Percentiles rank a stretch among this genome's conserved stretches.
Evolutionary conservation across 116 monocot genomes (phyloP).

Genomic region (Posidonia oceanica): DNA sequence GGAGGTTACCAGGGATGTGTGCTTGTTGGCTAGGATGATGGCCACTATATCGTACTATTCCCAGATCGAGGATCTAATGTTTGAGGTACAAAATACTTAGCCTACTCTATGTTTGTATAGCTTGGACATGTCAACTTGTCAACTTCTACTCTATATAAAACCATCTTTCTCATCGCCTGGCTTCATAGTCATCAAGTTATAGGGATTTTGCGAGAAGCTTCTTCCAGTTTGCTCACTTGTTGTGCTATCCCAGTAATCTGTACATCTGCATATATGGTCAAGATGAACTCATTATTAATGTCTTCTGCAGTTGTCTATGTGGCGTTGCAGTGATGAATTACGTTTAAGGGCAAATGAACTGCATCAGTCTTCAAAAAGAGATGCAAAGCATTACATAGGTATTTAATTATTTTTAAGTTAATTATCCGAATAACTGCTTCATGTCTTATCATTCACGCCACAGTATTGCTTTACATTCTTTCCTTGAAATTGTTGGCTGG

Average conservation of each 20-base stretch:
- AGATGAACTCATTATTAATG: neutral
- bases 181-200: no score
- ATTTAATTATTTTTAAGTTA: neutral
- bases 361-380: conserved; percentile 54
- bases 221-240: no score
- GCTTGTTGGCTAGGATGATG: conserved; percentile 97
- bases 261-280: neutral
- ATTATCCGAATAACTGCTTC: no score
- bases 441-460: no score
- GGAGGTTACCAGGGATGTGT: conserved; percentile 97
- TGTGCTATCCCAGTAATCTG: no score
- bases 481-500: no score
- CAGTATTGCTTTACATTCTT: no score
- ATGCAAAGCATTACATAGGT: conserved; percentile 96
- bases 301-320: conserved; percentile 80
- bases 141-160: no score
- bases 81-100: conserved; percentile 55
- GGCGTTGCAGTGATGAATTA: conserved; percentile 96
- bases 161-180: no score
- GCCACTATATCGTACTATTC: conserved; percentile 91
- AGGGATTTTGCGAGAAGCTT: no score
- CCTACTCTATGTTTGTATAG: no score
- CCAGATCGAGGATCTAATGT: conserved; percentile 97
- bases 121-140: no score
- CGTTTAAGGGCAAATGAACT: conserved; percentile 45